Evolutionary conservation across 352 stramenopile species (phyloP).

Genomic region (Phytophthora pini): DNA sequence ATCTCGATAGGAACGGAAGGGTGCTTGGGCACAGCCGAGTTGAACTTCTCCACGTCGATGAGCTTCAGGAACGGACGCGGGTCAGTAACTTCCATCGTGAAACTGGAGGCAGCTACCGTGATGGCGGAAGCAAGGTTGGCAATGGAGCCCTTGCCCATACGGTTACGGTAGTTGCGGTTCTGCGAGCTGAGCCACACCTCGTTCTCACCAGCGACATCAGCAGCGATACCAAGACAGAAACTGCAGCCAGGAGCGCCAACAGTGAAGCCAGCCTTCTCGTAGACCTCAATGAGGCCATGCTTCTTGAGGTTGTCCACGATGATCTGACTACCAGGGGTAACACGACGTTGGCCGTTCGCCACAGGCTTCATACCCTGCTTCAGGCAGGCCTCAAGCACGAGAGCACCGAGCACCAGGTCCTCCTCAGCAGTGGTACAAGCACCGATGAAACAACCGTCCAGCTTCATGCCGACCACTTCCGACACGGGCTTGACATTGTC

Average conservation of each 20-base stretch:
- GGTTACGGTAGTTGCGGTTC: conserved; percentile 91
- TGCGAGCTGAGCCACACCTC: conserved; percentile 86
- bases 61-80: conserved; percentile 73
- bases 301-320: conserved; percentile 87
- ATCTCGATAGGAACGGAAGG: conserved; percentile 48
- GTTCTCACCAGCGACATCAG: conserved; percentile 82
- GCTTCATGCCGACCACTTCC: conserved; percentile 73
- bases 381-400: conserved; percentile 80
- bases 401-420: conserved; percentile 78
- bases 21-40: conserved; percentile 57
- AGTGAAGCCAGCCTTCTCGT: conserved; percentile 82
- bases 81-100: conserved; percentile 83
- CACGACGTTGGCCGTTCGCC: conserved; percentile 65
- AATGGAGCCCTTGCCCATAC: conserved; percentile 86
- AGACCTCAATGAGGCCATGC: conserved; percentile 75
- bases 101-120: conserved; percentile 84
- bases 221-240: conserved; percentile 84
- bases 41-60: conserved; percentile 62
- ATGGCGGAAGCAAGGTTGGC: conserved; percentile 82
- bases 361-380: conserved; percentile 73
- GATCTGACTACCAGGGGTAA: conserved; percentile 79
- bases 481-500: conserved; percentile 82
- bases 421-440: conserved; percentile 86
- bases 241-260: conserved; percentile 81
- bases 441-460: conserved; percentile 89